Percentiles rank a stretch among this genome's conserved stretches.
Evolutionary conservation across 345 rosid species (phyloP).

Genomic region (Brassica napus): DNA sequence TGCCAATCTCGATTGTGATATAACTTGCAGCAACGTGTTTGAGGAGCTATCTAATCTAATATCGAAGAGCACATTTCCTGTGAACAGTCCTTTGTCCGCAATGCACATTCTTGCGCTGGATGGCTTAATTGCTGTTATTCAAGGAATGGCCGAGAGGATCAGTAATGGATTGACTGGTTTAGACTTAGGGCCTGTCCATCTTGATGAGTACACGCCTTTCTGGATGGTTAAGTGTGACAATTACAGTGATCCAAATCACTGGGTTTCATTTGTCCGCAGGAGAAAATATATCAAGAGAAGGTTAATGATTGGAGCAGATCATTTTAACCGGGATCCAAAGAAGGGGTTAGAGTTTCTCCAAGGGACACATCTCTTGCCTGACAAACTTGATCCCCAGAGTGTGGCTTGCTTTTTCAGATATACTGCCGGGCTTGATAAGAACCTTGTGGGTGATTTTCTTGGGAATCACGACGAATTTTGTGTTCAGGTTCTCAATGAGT

Average conservation of each 20-base stretch:
- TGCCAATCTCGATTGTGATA: constrained; percentile 97
- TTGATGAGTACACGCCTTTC: constrained; percentile 91
- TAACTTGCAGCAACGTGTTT: constrained; percentile 95
- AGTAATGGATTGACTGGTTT: constrained; percentile 66
- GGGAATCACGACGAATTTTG: constrained; percentile 99
- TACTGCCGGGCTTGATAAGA: constrained; percentile 96
- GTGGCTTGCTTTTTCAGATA: constrained; percentile 99
- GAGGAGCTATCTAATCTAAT: constrained; percentile 94
- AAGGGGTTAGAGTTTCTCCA: constrained; percentile 98
- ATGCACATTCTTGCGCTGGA: constrained; percentile 98
- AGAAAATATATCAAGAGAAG: constrained; percentile 95
- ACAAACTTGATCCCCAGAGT: constrained; percentile 98
- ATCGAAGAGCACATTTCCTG: constrained; percentile 97
- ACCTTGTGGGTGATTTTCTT: constrained; percentile 96
- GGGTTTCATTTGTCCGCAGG: constrained; percentile 93
- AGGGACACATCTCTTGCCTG: constrained; percentile 98
- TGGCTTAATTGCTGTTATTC: constrained; percentile 92
- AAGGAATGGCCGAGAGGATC: constrained; percentile 99
- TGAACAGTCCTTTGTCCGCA: constrained; percentile 91
- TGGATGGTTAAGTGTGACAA: constrained; percentile 96
- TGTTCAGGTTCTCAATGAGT: constrained; percentile 97
- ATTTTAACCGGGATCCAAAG: constrained; percentile 98
- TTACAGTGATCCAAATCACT: constrained; percentile 74
- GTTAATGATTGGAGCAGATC: constrained; percentile 99
- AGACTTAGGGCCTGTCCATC: constrained; percentile 69